Conservation (phyloP, 345 rosid species). For the Gossypium thurberi region DNA sequence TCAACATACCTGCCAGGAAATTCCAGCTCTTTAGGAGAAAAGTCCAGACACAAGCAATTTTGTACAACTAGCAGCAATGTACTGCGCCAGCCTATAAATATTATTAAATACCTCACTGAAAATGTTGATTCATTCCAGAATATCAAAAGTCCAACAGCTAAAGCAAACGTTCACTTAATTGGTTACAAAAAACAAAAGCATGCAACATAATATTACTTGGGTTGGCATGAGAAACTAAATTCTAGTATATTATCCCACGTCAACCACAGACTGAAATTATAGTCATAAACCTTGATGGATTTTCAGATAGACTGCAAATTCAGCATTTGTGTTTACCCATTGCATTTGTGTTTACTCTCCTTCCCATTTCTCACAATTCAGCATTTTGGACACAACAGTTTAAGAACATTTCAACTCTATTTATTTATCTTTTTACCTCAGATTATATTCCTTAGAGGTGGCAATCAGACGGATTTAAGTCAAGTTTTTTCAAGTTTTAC, state of each 20-base stretch:
- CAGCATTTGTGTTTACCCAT: too few relatives aligned
- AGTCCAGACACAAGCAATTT: not conserved
- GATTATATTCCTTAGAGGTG: not conserved
- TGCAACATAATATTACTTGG: too few relatives aligned
- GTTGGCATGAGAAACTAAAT: too few relatives aligned
- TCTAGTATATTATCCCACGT: too few relatives aligned
- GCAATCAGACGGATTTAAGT: too few relatives aligned
- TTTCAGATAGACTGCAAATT: too few relatives aligned
- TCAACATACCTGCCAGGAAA: constrained; percentile 69
- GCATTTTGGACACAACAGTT: not conserved
- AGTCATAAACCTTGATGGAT: not conserved
- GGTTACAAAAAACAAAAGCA: not conserved
- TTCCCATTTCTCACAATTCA: not conserved
- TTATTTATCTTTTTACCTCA: not conserved
- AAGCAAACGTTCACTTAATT: not conserved
- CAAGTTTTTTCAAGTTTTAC: too few relatives aligned
- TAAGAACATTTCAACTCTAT: not conserved
- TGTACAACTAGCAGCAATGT: not conserved
- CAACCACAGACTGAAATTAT: too few relatives aligned
- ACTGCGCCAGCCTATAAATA: too few relatives aligned
- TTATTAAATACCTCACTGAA: not conserved
- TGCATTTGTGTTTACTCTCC: not conserved
- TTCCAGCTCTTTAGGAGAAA: not conserved
- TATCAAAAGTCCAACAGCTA: not conserved
- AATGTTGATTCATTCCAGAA: not conserved